Percentiles rank a stretch among this genome's conserved stretches.
Conservation (phyloP, 2,329 filamentous ascomycete species). For the Septoria linicola region DNA sequence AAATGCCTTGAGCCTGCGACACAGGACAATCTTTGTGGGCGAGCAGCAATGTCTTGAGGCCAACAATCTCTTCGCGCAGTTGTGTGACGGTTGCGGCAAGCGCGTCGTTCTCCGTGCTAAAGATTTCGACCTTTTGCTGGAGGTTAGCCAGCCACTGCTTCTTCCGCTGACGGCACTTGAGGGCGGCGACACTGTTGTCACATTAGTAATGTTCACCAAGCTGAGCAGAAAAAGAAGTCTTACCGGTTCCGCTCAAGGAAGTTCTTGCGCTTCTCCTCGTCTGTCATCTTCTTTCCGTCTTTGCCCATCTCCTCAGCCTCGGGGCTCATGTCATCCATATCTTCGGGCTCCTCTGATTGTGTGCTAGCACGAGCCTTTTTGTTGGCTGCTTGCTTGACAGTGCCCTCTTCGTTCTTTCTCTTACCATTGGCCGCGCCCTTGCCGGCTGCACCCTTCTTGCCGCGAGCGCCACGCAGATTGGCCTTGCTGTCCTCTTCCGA, state of each 20-base stretch:
- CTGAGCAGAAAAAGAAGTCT: too few relatives aligned
- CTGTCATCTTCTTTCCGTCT: slow-evolving; percentile 84
- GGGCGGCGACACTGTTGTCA: slow-evolving; percentile 73
- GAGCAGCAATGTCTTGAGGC: slow-evolving; percentile 85
- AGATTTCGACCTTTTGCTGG: slow-evolving; percentile 91
- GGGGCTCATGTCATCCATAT: slow-evolving; percentile 52
- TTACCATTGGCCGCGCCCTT: slow-evolving; percentile 62
- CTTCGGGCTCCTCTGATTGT: slow-evolving; percentile 51
- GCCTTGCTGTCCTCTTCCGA: slow-evolving; percentile 73
- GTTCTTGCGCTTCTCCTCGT: slow-evolving; percentile 97
- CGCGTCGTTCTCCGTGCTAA: slow-evolving; percentile 85
- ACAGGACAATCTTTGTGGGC: slow-evolving; percentile 97
- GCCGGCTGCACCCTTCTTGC: slow-evolving; percentile 61
- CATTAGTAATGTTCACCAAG: slow-evolving; percentile 32
- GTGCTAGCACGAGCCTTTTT: slow-evolving; percentile 71
- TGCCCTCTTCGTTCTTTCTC: slow-evolving; percentile 73
- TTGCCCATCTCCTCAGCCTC: slow-evolving; percentile 47
- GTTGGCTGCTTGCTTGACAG: slow-evolving; percentile 61
- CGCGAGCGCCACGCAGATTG: slow-evolving; percentile 60
- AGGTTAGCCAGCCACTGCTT: slow-evolving; percentile 98
- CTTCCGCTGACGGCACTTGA: slow-evolving; percentile 96
- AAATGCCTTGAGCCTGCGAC: slow-evolving; percentile 77
- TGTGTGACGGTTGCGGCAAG: slow-evolving; percentile 79
- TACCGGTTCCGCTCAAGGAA: slow-evolving; percentile 96
- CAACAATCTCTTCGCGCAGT: slow-evolving; percentile 88